Evolutionary conservation across 805 yeast species (phyloP).

Genomic region (Candida coquimbonensis): DNA sequence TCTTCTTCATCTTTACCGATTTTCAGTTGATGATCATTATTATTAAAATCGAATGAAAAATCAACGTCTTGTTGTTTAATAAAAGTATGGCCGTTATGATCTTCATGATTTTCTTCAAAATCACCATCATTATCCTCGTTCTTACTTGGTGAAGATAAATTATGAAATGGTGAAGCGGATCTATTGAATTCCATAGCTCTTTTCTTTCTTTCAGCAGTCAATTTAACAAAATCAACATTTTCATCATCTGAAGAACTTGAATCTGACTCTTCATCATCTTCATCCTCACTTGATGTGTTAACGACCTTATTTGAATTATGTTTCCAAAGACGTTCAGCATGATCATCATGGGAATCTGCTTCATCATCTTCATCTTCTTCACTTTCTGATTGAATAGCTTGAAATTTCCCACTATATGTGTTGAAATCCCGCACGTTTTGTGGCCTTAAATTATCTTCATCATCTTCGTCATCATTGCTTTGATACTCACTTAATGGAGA

Average conservation of each 20-base stretch:
- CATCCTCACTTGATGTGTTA: conserved; percentile 28
- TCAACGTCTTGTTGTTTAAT: conserved; percentile 28
- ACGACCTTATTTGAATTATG: conserved; percentile 23
- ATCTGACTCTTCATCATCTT: conserved; percentile 30
- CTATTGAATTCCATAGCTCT: conserved; percentile 38
- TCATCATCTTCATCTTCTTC: conserved; percentile 23
- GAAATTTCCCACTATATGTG: conserved; percentile 13
- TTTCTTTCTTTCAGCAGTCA: conserved; percentile 63
- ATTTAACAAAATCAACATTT: conserved; percentile 63
- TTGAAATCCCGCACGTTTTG: conserved; percentile 1
- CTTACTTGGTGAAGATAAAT: conserved; percentile 12
- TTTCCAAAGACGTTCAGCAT: conserved; percentile 13
- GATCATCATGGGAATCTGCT: conserved; percentile 12
- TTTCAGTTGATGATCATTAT: conserved; percentile 31
- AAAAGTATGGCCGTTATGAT: background rate
- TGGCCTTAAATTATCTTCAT: conserved; percentile 7
- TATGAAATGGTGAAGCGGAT: conserved; percentile 25
- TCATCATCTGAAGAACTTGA: conserved; percentile 55
- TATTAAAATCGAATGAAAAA: conserved; percentile 35
- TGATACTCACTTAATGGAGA: conserved; percentile 33
- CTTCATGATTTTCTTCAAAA: too few relatives aligned
- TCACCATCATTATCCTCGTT: background rate
- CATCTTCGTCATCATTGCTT: conserved; percentile 24
- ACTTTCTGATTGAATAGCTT: conserved; percentile 29
- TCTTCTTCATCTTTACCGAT: conserved; percentile 28